Evolutionary conservation across 192 early-diverging fungal genomes (phyloP).

Genomic region (Geosiphon pyriformis): DNA sequence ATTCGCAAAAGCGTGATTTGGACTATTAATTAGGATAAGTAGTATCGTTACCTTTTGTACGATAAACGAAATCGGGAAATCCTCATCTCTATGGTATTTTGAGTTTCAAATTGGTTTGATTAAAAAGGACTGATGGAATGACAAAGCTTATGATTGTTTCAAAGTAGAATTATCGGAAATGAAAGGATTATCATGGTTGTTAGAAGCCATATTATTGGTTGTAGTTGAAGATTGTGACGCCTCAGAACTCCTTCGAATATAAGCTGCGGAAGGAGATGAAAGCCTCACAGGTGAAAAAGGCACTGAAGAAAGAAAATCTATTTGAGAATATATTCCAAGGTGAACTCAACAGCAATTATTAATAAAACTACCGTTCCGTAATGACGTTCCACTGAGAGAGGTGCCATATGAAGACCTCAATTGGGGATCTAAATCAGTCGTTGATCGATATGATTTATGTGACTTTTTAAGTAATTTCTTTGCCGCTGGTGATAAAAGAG

Average conservation of each 20-base stretch:
- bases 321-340: background rate
- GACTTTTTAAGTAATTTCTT: slow-evolving; percentile 28
- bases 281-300: background rate
- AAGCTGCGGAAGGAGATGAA: background rate
- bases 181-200: too few relatives aligned
- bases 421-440: slow-evolving; percentile 27
- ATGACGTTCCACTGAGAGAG: background rate
- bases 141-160: too few relatives aligned
- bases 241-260: background rate
- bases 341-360: background rate
- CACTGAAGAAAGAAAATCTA: background rate
- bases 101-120: too few relatives aligned
- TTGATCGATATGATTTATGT: slow-evolving; percentile 14
- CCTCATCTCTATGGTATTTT: too few relatives aligned
- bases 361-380: background rate
- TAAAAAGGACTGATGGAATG: too few relatives aligned
- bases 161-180: too few relatives aligned
- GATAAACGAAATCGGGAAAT: too few relatives aligned
- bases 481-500: slow-evolving; percentile 38
- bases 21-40: too few relatives aligned
- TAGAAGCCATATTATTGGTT: too few relatives aligned
- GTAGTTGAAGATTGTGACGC: background rate
- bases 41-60: too few relatives aligned
- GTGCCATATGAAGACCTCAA: slow-evolving; percentile 32
- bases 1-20: too few relatives aligned